Evolutionary conservation across 1,139 yeast genomes (phyloP).

Genomic region (Maudiozyma humilis): DNA sequence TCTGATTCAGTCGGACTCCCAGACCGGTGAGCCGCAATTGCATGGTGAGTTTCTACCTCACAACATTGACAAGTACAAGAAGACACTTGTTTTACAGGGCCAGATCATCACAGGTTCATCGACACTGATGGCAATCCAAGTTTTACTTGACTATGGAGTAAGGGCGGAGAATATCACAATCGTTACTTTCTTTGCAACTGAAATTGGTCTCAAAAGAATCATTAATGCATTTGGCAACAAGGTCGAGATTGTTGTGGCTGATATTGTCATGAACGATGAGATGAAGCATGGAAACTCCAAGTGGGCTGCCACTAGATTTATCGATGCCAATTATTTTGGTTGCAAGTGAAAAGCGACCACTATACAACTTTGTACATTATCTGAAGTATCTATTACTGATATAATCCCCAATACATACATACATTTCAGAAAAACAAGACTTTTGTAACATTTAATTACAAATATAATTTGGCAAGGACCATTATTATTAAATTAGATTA

Average conservation of each 20-base stretch:
- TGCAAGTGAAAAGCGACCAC: constrained; percentile 13
- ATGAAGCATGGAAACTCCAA: constrained; percentile 21
- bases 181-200: constrained; percentile 70
- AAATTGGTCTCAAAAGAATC: constrained; percentile 68
- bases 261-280: constrained; percentile 39
- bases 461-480: too few species aligned
- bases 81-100: constrained; percentile 69
- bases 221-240: constrained; percentile 59
- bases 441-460: neutral
- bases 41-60: constrained; percentile 62
- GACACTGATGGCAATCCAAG: constrained; percentile 87
- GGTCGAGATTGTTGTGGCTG: constrained; percentile 63
- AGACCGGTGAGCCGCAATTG: constrained; percentile 88
- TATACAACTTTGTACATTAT: neutral
- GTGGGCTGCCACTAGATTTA: constrained; percentile 60
- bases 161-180: constrained; percentile 53
- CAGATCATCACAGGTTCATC: constrained; percentile 92
- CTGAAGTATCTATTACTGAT: too few species aligned
- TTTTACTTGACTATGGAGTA: constrained; percentile 76
- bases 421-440: neutral
- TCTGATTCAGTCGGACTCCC: constrained; percentile 76
- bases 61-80: constrained; percentile 31
- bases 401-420: neutral
- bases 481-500: too few species aligned
- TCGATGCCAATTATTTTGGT: constrained; percentile 77